phyloP scores from a whole-genome alignment of 2,329 filamentous ascomycete genomes.

The Claviceps spartinae region DNA sequence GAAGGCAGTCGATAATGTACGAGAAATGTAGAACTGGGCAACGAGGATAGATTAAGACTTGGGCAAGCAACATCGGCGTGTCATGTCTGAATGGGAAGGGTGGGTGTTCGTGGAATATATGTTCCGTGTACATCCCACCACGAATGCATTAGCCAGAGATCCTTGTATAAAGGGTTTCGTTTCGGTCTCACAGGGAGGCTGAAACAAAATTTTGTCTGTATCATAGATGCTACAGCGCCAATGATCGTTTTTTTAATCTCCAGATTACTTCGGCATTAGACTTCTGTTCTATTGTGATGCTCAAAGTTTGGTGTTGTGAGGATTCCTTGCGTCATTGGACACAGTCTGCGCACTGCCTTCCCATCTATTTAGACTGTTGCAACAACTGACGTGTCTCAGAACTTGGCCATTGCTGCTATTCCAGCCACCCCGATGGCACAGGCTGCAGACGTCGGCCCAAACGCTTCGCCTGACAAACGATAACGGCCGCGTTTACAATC shows the following conservation, averaged over 20 bases:
- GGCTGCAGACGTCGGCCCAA: too few relatives aligned
- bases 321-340: too few relatives aligned
- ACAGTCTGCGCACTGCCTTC: too few relatives aligned
- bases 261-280: too few relatives aligned
- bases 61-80: neutral
- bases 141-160: conserved; percentile 4
- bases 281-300: too few relatives aligned
- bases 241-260: neutral
- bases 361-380: too few relatives aligned
- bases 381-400: too few relatives aligned
- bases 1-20: neutral
- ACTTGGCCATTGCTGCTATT: too few relatives aligned
- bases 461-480: too few relatives aligned
- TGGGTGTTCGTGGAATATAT: neutral
- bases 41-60: neutral
- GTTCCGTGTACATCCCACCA: conserved; percentile 8
- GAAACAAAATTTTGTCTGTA: conserved; percentile 4
- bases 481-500: too few relatives aligned
- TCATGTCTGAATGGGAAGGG: neutral
- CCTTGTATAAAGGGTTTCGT: neutral
- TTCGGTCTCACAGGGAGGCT: conserved; percentile 1
- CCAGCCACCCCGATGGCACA: too few relatives aligned
- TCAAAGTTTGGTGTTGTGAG: too few relatives aligned
- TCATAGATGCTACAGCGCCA: conserved; percentile 6
- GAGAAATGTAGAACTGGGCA: conserved; percentile 6